Evolutionary conservation across 2,329 filamentous ascomycete species (phyloP), one percentile per base, ranked within the genome.

Genomic region (Lasiodiplodia citricola): DNA sequence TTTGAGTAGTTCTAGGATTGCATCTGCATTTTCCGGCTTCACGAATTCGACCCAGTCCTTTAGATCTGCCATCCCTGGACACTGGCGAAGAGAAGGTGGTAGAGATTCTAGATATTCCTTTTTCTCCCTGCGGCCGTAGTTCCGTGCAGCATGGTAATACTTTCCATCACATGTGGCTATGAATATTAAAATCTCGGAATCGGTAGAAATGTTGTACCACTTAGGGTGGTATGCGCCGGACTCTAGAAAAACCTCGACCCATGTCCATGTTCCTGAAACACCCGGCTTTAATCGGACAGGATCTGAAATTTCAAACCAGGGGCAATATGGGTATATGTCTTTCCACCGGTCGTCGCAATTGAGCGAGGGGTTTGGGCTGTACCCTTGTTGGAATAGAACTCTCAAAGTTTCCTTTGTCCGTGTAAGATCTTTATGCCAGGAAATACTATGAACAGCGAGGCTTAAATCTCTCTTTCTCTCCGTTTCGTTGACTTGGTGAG

Each of bases 381-480:
- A 31, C 7, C 28, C 28, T 3, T 31, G 28, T 5, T 31, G 6
- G 28, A 31, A 31, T 31, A 31, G 7, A 10, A 10, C 8, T 10
- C 31, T 31, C 7, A 31, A 1, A 10, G 31, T 31, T 2, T 31
- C 31, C 31, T 10, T 7, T 0, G 7, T 1, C 7, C 31, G 31
- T 10, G 31, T 31, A 31, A 10, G 31, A 10, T 31, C 10, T 7
- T 10, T 1, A 1, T 31, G 1, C 7, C 1, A 8, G 7, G 1
- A 1, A 1, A 31, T 8, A 10, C 31, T 7, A 10, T 1, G 1
- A 10, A 10, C 2, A 10, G 8, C 31, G 7, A 0, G 1, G 7
- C 1, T 10, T 10, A 31, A 31, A 31, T 31, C 8, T 7, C 2
- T 1, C 2, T 0, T 1, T 0, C 8, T 31, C 7, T 10, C 31